Evolutionary conservation across 139 green algal species (phyloP).

Genomic region (Coccomyxa sp.): DNA sequence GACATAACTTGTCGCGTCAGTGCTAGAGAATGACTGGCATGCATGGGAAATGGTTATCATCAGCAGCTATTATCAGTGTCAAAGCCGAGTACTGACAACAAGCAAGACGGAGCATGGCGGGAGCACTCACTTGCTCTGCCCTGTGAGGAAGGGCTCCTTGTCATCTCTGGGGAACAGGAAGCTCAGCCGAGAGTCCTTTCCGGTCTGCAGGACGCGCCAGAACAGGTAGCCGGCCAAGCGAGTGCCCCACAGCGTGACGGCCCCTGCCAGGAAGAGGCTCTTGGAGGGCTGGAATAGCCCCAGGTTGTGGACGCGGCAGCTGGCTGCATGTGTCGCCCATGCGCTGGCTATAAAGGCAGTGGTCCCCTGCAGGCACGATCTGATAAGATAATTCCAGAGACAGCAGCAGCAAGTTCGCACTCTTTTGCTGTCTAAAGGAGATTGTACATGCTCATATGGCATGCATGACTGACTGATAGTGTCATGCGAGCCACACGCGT

Average conservation of each 20-base stretch:
- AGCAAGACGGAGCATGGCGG: background rate
- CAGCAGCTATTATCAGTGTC: too few species aligned
- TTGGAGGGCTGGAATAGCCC: slow-evolving; percentile 9
- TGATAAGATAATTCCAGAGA: background rate
- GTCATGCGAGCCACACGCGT: background rate
- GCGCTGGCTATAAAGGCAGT: slow-evolving; percentile 26
- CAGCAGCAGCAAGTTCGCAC: background rate
- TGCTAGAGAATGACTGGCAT: background rate
- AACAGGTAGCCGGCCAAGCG: slow-evolving; percentile 36
- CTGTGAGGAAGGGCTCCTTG: slow-evolving; percentile 25
- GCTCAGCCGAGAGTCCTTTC: slow-evolving; percentile 31
- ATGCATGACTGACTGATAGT: background rate
- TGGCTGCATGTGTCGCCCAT: slow-evolving; percentile 17
- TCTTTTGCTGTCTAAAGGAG: background rate
- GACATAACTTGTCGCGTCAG: background rate
- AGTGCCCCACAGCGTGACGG: slow-evolving; percentile 33
- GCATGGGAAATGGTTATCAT: too few species aligned
- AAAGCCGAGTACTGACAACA: too few species aligned
- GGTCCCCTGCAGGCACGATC: slow-evolving; percentile 22
- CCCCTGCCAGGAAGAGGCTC: slow-evolving; percentile 26
- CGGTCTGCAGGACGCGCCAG: slow-evolving; percentile 30
- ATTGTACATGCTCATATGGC: background rate
- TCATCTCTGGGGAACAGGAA: slow-evolving; percentile 29
- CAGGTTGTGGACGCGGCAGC: slow-evolving; percentile 3
- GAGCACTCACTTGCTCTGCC: slow-evolving; percentile 22